phyloP scores from a whole-genome alignment of 306 rosid genomes.

The Cucurbita ficifolia region DNA sequence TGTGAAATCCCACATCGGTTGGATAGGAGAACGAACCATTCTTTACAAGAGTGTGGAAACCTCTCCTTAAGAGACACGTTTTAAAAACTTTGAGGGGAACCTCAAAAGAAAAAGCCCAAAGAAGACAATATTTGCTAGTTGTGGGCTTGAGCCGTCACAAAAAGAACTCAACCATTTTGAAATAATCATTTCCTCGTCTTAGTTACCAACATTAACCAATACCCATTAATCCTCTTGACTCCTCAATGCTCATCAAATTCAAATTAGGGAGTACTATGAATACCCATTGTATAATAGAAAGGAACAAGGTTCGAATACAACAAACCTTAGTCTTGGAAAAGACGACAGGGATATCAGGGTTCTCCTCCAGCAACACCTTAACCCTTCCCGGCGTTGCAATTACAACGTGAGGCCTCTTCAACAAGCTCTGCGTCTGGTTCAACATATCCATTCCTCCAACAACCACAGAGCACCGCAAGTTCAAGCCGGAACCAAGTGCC shows the following conservation, averaged over 20 bases:
- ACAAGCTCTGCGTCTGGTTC: constrained; percentile 40
- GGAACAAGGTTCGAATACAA: background rate
- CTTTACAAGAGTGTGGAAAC: too few relatives aligned
- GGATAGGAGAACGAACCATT: too few relatives aligned
- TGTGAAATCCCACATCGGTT: too few relatives aligned
- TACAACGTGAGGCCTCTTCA: constrained; percentile 62
- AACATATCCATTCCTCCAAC: constrained; percentile 83
- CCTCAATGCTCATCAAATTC: background rate
- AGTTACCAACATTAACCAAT: background rate
- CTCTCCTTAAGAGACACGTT: too few relatives aligned
- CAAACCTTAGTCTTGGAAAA: constrained; percentile 61
- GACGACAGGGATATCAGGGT: constrained; percentile 48
- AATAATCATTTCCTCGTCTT: too few relatives aligned
- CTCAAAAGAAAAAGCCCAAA: too few relatives aligned
- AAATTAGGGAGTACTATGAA: background rate
- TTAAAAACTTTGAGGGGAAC: too few relatives aligned
- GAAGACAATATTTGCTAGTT: too few relatives aligned
- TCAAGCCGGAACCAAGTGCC: constrained; percentile 55
- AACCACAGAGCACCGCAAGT: constrained; percentile 47
- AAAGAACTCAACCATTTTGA: too few relatives aligned
- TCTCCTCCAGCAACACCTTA: constrained; percentile 45
- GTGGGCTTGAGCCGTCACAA: too few relatives aligned
- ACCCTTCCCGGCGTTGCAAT: constrained; percentile 81
- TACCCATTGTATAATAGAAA: background rate
- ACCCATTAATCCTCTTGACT: background rate